Evolutionary conservation across 2,329 filamentous ascomycete genomes (phyloP), one percentile per base, ranked within the genome.

Genomic region (Aspergillus pseudoviridinutans): DNA sequence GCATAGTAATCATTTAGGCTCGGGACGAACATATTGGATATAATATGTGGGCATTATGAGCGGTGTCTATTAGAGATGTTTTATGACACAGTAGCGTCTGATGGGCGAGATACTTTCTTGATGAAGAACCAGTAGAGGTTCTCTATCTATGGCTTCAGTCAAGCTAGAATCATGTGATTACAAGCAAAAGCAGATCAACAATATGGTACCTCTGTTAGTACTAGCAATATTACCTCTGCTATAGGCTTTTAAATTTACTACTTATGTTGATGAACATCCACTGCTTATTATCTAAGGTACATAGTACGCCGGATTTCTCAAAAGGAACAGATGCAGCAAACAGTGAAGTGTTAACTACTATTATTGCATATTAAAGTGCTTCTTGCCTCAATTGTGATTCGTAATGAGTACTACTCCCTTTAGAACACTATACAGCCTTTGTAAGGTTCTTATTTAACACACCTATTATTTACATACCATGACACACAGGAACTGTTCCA

Each of bases 31-130:
- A 50, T 50, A 53, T 49, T 49, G 49, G 51, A 51, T 27, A 54
- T 38, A 65, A 27, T 50, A 57, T 38, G 54, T 59, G 57, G 53
- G 60, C 66, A 68, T 70, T 41, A 41, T 67, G 56, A 57, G 10
- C 17, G 5, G 20, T 27, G 44, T 25, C 9, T 17, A 24, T 22
- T n/a, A 38, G 29, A 28, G 35, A 25, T 28, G 28, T 53, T 42
- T 44, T 51, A 57, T 57, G 25, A 51, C 32, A 38, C 32, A 38
- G 32, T 5, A 17, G 32, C 14, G 6, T 38, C 14, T 5, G 5
- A 51, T 42, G 9, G 27, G 32, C 17, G 14, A 35, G 29, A 35
- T 32, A 32, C 22, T 22, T 25, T 25, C 12, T 38, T 41, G 20
- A 24, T 25, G 10, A 17, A 38, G 5, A 7, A 4, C 32, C 32